These are phyloP conservation scores for Calonectria pseudoturangicola DNA, from an alignment of 2,329 filamentous ascomycete genomes.

Conservation along the genomic window DNA sequence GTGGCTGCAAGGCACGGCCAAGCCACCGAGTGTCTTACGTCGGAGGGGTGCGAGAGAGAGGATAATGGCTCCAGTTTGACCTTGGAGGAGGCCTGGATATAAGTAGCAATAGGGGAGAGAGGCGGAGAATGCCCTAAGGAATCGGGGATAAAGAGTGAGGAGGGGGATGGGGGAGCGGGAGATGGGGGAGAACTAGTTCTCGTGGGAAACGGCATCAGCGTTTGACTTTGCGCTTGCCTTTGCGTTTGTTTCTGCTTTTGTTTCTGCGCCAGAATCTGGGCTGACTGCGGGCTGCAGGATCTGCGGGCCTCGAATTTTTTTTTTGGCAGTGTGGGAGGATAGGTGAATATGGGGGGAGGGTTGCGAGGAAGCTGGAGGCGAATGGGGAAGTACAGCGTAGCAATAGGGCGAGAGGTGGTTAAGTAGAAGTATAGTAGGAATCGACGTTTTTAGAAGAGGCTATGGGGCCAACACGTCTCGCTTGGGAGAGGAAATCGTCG, in stretches of 20 bases:
- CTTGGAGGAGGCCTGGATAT: conserved; percentile 37
- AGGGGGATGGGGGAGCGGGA: conserved; percentile 38
- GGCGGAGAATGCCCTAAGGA: conserved; percentile 22
- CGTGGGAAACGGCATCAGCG: conserved; percentile 45
- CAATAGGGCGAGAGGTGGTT: conserved; percentile 8
- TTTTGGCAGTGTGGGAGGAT: conserved; percentile 6
- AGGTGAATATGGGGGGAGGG: conserved; percentile 22
- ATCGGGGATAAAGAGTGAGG: conserved; percentile 21
- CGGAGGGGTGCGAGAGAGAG: conserved; percentile 32
- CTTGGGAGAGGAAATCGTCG: conserved; percentile 45
- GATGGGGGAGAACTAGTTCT: conserved; percentile 41
- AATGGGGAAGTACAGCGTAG: conserved; percentile 6
- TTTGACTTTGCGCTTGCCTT: conserved; percentile 42
- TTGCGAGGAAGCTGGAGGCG: conserved; percentile 17
- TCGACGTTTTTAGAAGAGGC: conserved; percentile 38
- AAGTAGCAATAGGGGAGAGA: conserved; percentile 37
- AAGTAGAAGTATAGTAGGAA: conserved; percentile 8
- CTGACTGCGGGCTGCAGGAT: conserved; percentile 32
- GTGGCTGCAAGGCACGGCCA: conserved; percentile 53
- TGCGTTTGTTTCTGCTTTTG: conserved; percentile 43
- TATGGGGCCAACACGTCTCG: conserved; percentile 39
- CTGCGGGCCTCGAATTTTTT: conserved; percentile 20
- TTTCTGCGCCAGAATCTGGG: conserved; percentile 45
- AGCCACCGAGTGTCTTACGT: conserved; percentile 53
- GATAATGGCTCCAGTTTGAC: conserved; percentile 36